Base-by-base conservation (phyloP, 1,284 basidiomycete genomes). In the Leccinum subatratum region DNA sequence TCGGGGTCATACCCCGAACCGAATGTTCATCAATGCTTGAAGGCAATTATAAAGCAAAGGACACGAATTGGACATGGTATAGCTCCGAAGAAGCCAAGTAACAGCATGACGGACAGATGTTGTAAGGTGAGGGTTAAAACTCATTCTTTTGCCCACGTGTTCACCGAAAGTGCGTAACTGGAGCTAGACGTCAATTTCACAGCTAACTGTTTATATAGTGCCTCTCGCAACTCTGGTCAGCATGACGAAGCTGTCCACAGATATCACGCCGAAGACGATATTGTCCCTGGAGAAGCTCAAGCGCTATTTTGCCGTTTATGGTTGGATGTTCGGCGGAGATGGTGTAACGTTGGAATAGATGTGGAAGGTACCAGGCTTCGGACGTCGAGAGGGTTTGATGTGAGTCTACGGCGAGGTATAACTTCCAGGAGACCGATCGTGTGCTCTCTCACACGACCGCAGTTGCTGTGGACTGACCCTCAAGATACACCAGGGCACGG, bases 231-330 rank as follows among this genome's bases (percentile, higher is more conserved):
- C 95, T 7, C 83, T 99, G 58, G 80, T 99, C 57, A 86, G 83
- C 68, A 88, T 93, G 8, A 89, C 91, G 1, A 82, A 87, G 71
- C 81, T 86, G 3, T 93, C 88, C 61, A 71, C 73, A 61, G 77
- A 79, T 67, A 80, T 77, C 64, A 78, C 72, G 45, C 73, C 74
- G 66, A 79, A 79, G 32, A 80, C 81, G 1, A 96, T 98, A 68
- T 81, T 98, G 12, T 93, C 91, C n/a, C 85, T 90, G 3, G 83
- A 93, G 65, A 94, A 94, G 14, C 78, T 82, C 63, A 97, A 96
- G 78, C 89, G 96, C 39, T 98, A 91, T 81, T 98, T 98, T 73
- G 89, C 99, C 70, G 94, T 97, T 3, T 97, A 99, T 75, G 95
- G 95, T 30, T 97, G 97, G 12, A 84, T 98, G 14, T 98, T 98